These are phyloP conservation scores for Physcomitrium patens DNA, from an alignment of 225 moss, liverwort and hornwort species.

Conservation along the genomic window DNA sequence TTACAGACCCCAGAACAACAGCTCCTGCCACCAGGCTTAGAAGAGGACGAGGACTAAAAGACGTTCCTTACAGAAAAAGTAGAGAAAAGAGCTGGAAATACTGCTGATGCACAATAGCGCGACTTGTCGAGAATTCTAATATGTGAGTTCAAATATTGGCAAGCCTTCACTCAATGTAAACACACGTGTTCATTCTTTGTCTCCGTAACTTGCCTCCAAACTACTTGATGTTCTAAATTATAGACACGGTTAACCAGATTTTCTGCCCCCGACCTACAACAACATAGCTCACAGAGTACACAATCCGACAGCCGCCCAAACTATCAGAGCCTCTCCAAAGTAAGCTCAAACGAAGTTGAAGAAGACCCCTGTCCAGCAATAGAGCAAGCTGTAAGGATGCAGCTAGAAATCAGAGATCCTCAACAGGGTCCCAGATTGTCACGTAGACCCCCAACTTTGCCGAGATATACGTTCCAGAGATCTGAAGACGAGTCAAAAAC, in stretches of 20 bases:
- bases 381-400: slow-evolving; percentile 9
- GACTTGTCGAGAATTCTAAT: no score
- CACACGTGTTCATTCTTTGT: background rate
- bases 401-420: slow-evolving; percentile 1
- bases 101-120: background rate
- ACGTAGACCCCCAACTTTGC: background rate
- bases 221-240: background rate
- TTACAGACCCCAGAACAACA: background rate
- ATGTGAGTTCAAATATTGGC: background rate
- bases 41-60: slow-evolving; percentile 6
- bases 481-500: no score
- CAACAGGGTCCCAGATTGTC: slow-evolving; percentile 3
- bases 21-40: background rate
- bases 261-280: no score
- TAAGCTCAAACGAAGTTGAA: no score
- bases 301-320: no score
- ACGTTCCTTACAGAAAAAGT: background rate
- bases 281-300: no score
- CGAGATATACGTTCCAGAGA: background rate
- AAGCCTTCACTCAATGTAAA: background rate
- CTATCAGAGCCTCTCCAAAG: no score
- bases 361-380: slow-evolving; percentile 1
- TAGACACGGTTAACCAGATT: background rate
- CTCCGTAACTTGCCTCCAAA: background rate
- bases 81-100: slow-evolving; percentile 1